Evolutionary conservation across 129 eudicot species (phyloP), one percentile per base, ranked within the genome.

Genomic region (Chrysanthemum makinoi): DNA sequence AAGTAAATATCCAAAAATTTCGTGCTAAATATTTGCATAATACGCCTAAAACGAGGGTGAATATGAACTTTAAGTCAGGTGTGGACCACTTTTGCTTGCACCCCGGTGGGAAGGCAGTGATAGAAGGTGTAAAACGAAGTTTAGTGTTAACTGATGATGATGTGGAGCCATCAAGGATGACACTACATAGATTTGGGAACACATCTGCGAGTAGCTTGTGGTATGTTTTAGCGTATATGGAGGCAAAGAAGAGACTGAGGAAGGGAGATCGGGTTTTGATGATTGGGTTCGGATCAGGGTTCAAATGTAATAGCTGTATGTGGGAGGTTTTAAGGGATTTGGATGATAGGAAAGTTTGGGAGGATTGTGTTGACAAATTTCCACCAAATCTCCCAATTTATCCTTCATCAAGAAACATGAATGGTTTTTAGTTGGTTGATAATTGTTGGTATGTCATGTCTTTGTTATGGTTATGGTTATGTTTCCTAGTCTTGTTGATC

Each of bases 221-320:
- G 85, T 84, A 84, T 81, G 88, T 84, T 49, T 69, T 84, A 61
- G 85, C 81, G 52, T 84, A 84, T 72, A 84, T 84, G 88, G 85
- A 84, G 83, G 85, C 81, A 2, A 84, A 80, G 47, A 84, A 77
- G 59, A 77, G 83, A 65, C 73, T 84, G 14, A 80, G 66, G 57
- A 84, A 62, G 55, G 85, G 88, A 52, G 85, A 84, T 17, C 74
- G 62, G 68, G 70, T 80, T 61, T 81, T 80, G 35, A 84, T 84
- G 88, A 43, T 84, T 49, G 77, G 85, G 57, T 80, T 80, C 72
- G 88, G 88, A 54, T 83, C 85, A 65, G 85, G 88, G 4, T 84
- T 84, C 22, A 80, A 84, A 76, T 84, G 85, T 60, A 80, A 80
- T 70, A 84, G 83, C 52, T 84, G 85, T 33, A 46, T 77, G 50